Evolutionary conservation across 352 stramenopile genomes (phyloP), one percentile per base, ranked within the genome.

Genomic region (Saprolegnia diclina): DNA sequence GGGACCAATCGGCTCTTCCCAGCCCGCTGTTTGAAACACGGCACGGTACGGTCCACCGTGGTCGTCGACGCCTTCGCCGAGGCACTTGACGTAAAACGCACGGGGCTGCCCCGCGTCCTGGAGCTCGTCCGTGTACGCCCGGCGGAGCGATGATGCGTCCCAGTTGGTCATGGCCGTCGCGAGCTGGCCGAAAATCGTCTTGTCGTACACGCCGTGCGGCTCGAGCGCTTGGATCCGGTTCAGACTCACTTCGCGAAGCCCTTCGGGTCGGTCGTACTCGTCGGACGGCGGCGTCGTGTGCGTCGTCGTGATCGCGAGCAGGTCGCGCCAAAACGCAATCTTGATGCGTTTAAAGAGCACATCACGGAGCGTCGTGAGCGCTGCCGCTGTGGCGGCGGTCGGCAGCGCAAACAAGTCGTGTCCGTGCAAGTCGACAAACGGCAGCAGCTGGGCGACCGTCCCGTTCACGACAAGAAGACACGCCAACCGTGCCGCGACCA

Each of bases 1-100:
- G 35, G 72, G 46, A 4, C 76, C 78, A 21, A 66, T 67, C 9
- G 77, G 71, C 52, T 85, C 78, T n/a, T 78, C 72, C 32, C 64
- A 74, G 26, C 78, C 71, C 11, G 72, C 75, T 16, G 70, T 82
- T 35, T 83, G 72, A 56, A 83, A 79, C 16, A 79, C 74, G 74
- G 26, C 32, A 16, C 38, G 18, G 32, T 53, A 42, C 37, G 71
- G 35, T 18, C 72, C 19, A 5, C 68, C 62, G 19, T 68, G 62
- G 46, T 68, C 62, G 32, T 68, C 62, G 21, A 68, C 62, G 42
- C 62, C 62, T 57, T 68, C 62, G 35, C 62, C 62, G n/a, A 68
- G 45, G 24, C 50, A 68, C 32, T 68, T 68, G 22, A 68, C 62
- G 24, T 68, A 68, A 48, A 68, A 68, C 26, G 62, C 62, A 59